Evolutionary conservation across 1,284 basidiomycete genomes (phyloP).

Genomic region (Inonotus obliquus): DNA sequence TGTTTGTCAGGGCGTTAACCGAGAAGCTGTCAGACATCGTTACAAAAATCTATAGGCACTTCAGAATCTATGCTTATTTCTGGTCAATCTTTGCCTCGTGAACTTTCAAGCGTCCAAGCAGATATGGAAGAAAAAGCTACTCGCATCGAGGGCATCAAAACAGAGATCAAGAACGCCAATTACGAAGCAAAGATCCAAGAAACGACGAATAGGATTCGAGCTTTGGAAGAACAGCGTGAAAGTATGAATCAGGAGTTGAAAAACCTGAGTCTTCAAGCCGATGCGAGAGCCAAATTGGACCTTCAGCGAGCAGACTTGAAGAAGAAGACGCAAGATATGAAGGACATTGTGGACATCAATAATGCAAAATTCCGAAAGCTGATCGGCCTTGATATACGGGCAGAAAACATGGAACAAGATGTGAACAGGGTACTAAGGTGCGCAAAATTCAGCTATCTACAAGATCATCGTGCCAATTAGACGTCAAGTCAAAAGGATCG

Average conservation of each 20-base stretch:
- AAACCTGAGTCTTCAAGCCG: conserved; percentile 75
- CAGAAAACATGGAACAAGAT: conserved; percentile 69
- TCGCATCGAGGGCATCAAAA: conserved; percentile 52
- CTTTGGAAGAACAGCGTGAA: conserved; percentile 71
- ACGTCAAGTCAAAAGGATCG: conserved; percentile 61
- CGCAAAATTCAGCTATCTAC: conserved; percentile 24
- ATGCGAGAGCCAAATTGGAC: conserved; percentile 76
- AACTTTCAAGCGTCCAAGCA: conserved; percentile 51
- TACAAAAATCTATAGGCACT: conserved; percentile 44
- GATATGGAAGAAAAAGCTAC: conserved; percentile 69
- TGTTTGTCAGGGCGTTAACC: neutral
- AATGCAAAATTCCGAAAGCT: conserved; percentile 61
- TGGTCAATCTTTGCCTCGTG: conserved; percentile 49
- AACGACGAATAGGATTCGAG: conserved; percentile 48
- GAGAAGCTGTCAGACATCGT: neutral
- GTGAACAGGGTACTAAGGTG: conserved; percentile 58
- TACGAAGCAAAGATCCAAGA: conserved; percentile 71
- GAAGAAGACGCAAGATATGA: conserved; percentile 60
- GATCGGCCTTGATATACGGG: conserved; percentile 51
- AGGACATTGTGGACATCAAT: conserved; percentile 59
- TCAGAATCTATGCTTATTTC: conserved; percentile 55
- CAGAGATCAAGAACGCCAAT: conserved; percentile 54
- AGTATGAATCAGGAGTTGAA: conserved; percentile 69
- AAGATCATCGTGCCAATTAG: neutral
- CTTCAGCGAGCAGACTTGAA: conserved; percentile 69